phyloP scores from a whole-genome alignment of 208 protist species.

The Trypanosoma mega region DNA sequence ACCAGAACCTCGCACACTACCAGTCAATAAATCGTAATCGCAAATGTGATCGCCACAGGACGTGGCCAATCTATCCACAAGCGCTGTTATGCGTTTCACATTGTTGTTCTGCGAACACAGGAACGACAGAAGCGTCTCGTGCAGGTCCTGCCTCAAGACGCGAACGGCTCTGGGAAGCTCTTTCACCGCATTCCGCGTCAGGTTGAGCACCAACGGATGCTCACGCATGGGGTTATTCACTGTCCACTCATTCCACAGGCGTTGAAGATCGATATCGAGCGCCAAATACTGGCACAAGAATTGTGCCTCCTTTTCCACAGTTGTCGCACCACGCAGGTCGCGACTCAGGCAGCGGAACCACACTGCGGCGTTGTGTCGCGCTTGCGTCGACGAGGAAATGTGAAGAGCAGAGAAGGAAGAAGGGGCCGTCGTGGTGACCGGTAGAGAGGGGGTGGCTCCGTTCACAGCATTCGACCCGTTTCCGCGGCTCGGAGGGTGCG shows the following conservation, averaged over 20 bases:
- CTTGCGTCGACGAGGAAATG: not conserved
- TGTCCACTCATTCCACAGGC: constrained; percentile 60
- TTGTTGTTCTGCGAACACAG: constrained; percentile 88
- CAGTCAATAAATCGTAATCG: constrained; percentile 35
- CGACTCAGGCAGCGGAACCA: constrained; percentile 29
- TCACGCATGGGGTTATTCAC: constrained; percentile 34
- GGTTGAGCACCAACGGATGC: constrained; percentile 57
- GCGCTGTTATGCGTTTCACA: constrained; percentile 61
- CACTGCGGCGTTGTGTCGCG: not conserved
- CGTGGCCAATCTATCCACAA: constrained; percentile 47
- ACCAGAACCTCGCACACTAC: constrained; percentile 20
- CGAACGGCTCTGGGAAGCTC: constrained; percentile 36
- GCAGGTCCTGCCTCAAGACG: constrained; percentile 64
- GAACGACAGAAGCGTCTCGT: constrained; percentile 74
- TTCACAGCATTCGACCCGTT: no score
- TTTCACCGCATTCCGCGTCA: constrained; percentile 3
- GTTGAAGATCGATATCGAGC: constrained; percentile 59
- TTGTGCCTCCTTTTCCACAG: constrained; percentile 24
- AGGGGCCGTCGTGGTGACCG: constrained; percentile 12
- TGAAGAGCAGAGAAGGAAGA: not conserved
- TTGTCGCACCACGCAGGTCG: constrained; percentile 4
- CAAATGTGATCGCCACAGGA: constrained; percentile 58
- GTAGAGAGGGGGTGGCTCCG: not conserved
- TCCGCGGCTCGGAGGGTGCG: not conserved
- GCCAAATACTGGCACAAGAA: constrained; percentile 57